Evolutionary conservation across 495 filamentous ascomycete genomes (phyloP).

Genomic region (Bacidia gigantensis): DNA sequence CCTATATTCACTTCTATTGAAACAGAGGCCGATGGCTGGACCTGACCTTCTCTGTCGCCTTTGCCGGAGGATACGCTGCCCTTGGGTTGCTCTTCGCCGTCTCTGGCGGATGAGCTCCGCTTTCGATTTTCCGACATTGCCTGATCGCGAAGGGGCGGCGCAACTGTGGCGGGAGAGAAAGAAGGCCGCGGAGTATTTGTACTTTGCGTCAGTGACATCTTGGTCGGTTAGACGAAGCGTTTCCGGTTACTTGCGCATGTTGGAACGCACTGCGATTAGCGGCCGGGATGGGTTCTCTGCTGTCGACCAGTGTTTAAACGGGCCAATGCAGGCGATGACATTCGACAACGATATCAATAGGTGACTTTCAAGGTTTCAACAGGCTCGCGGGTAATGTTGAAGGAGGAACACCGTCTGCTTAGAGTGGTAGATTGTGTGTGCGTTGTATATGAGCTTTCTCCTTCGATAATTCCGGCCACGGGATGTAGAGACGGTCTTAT

Average conservation of each 20-base stretch:
- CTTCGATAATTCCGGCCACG: no score
- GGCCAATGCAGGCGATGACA: no score
- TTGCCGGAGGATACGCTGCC: not conserved
- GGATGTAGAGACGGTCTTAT: no score
- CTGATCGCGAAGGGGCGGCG: not conserved
- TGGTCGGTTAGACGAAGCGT: not conserved
- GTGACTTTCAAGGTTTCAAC: no score
- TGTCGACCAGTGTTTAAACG: no score
- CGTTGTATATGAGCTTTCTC: no score
- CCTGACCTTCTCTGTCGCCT: not conserved
- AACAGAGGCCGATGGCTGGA: not conserved
- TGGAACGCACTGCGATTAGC: not conserved
- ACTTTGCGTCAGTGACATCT: not conserved
- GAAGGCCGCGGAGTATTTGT: not conserved
- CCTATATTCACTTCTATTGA: slow-evolving; percentile 1
- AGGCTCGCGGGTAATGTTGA: no score
- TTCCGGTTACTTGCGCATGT: not conserved
- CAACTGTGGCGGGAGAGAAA: not conserved
- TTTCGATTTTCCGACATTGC: not conserved
- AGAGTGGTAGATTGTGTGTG: no score
- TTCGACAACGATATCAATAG: no score
- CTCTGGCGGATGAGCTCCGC: not conserved
- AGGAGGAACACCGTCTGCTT: no score
- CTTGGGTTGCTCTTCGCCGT: not conserved
- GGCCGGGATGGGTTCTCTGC: no score